Conservation (phyloP, 768 basidiomycete genomes). For the Dentipellis fragilis region DNA sequence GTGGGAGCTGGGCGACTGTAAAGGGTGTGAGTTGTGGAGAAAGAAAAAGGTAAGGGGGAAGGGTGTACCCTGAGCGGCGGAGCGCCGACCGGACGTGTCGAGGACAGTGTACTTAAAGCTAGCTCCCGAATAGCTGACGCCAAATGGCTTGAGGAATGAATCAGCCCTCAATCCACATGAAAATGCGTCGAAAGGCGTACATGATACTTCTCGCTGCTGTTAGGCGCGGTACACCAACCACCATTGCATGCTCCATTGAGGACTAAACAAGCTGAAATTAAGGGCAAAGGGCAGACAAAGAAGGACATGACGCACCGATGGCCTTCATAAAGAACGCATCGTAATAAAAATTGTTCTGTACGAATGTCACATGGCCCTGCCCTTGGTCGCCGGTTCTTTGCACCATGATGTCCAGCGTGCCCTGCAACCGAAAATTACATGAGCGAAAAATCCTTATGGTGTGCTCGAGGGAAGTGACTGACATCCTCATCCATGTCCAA, state of each 20-base stretch:
- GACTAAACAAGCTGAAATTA: constrained; percentile 35
- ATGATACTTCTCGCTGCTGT: constrained; percentile 54
- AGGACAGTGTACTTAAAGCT: constrained; percentile 96
- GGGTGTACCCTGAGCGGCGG: constrained; percentile 73
- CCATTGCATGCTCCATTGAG: constrained; percentile 89
- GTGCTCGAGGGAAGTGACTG: constrained; percentile 21
- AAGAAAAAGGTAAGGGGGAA: background rate
- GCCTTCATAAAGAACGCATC: constrained; percentile 99
- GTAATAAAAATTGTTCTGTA: constrained; percentile 97
- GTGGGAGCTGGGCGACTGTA: constrained; percentile 83
- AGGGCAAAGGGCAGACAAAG: background rate
- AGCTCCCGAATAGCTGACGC: constrained; percentile 89
- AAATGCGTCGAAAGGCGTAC: constrained; percentile 31
- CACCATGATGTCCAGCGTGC: constrained; percentile 84
- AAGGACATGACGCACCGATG: constrained; percentile 51
- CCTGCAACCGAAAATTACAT: constrained; percentile 34
- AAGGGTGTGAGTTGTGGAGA: background rate
- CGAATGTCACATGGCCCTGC: constrained; percentile 57
- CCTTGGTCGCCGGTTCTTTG: constrained; percentile 69
- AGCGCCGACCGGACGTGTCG: constrained; percentile 79
- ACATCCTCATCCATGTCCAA: constrained; percentile 96
- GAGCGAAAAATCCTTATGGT: background rate
- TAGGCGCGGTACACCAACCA: constrained; percentile 59
- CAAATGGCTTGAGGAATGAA: constrained; percentile 59
- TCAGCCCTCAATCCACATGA: background rate